phyloP scores from a whole-genome alignment of 495 filamentous ascomycete species.

The Podospora appendiculata region DNA sequence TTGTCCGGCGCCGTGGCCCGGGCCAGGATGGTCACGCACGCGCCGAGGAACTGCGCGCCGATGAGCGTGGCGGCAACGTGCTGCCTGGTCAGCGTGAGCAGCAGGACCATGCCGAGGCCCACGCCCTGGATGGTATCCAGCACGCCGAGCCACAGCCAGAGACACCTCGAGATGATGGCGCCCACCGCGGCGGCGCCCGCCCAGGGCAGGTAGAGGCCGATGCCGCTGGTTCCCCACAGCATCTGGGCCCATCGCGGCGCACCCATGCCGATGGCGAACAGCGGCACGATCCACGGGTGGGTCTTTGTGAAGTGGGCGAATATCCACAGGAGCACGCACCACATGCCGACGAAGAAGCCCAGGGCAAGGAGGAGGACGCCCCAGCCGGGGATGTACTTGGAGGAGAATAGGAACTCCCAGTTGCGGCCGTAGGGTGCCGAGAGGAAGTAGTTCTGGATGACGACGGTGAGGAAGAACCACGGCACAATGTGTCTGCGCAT shows the following conservation, averaged over 20 bases:
- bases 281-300: slow-evolving; percentile 49
- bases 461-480: slow-evolving; percentile 50
- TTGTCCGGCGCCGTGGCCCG: slow-evolving; percentile 48
- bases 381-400: slow-evolving; percentile 39
- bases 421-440: slow-evolving; percentile 52
- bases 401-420: slow-evolving; percentile 50
- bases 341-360: slow-evolving; percentile 47
- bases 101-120: slow-evolving; percentile 54
- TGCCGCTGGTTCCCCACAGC: slow-evolving; percentile 48
- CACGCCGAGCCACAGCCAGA: slow-evolving; percentile 58
- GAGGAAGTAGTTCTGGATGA: slow-evolving; percentile 60
- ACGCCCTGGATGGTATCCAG: slow-evolving; percentile 52
- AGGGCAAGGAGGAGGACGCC: slow-evolving; percentile 38
- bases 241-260: slow-evolving; percentile 57
- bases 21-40: slow-evolving; percentile 20
- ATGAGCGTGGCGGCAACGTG: slow-evolving; percentile 51
- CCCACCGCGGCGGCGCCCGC: slow-evolving; percentile 32
- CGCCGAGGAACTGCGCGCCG: slow-evolving; percentile 46
- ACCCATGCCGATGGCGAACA: slow-evolving; percentile 55
- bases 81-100: slow-evolving; percentile 52
- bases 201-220: slow-evolving; percentile 53
- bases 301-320: slow-evolving; percentile 40
- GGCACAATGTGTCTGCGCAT: slow-evolving; percentile 36
- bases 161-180: slow-evolving; percentile 39
- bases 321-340: slow-evolving; percentile 41